These are phyloP conservation scores for Pseudogymnoascus verrucosus DNA, from an alignment of 2,329 filamentous ascomycete genomes.

Conservation along the genomic window DNA sequence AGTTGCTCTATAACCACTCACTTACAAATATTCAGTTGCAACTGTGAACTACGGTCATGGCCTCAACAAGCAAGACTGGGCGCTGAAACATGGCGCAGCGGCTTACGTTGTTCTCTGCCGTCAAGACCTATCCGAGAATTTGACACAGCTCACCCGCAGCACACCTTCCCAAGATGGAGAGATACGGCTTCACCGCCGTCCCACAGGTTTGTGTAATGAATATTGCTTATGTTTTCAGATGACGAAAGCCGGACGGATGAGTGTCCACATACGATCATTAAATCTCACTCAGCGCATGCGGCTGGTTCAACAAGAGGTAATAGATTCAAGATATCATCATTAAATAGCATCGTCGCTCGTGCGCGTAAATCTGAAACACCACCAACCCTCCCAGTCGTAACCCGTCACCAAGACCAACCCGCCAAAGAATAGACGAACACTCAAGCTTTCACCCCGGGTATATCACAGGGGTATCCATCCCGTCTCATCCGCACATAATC, in stretches of 20 bases:
- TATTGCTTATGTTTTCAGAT: too few species aligned
- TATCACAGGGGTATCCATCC: background rate
- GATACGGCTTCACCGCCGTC: background rate
- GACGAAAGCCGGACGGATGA: background rate
- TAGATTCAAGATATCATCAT: background rate
- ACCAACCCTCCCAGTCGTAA: background rate
- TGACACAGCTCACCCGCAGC: background rate
- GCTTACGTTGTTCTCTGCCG: background rate
- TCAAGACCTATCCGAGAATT: background rate
- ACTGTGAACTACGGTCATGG: background rate
- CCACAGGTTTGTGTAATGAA: background rate
- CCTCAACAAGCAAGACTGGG: background rate
- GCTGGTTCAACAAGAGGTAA: background rate
- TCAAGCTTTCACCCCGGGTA: background rate
- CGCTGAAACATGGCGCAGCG: background rate
- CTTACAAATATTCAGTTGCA: background rate
- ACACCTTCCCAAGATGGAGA: background rate
- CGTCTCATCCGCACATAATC: background rate
- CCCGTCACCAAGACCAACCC: slow-evolving; percentile 12
- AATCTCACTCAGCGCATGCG: background rate
- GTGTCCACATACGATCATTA: background rate
- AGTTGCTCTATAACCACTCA: background rate
- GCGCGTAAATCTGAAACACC: background rate
- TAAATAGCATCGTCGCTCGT: slow-evolving; percentile 1
- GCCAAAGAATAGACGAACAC: background rate